phyloP scores from a whole-genome alignment of 495 filamentous ascomycete genomes.

The Trichoderma parareesei region DNA sequence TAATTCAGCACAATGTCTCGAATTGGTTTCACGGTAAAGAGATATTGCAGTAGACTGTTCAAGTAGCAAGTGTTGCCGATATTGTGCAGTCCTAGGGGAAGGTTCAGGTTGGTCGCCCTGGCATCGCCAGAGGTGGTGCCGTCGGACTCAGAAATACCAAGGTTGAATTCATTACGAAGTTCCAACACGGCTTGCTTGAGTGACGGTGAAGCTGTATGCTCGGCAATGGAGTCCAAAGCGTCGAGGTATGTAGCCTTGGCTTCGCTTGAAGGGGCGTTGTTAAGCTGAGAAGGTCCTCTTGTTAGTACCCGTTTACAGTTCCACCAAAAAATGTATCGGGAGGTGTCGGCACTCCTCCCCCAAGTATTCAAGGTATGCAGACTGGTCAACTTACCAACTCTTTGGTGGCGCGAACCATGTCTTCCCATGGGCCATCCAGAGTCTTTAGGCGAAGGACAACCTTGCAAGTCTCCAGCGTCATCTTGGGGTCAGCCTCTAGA shows the following conservation, averaged over 20 bases:
- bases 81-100: constrained; percentile 80
- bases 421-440: background rate
- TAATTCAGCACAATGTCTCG: constrained; percentile 71
- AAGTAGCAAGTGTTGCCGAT: constrained; percentile 98
- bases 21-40: constrained; percentile 78
- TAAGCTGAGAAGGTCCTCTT: background rate
- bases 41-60: constrained; percentile 93
- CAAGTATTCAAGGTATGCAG: background rate
- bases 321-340: background rate
- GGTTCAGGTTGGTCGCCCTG: constrained; percentile 17
- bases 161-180: background rate
- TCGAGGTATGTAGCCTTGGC: background rate
- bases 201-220: background rate
- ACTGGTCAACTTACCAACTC: background rate
- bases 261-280: background rate
- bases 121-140: background rate
- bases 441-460: background rate
- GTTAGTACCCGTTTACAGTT: background rate
- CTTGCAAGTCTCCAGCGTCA: background rate
- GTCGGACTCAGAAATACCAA: background rate
- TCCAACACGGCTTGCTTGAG: background rate
- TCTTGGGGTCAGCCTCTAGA: constrained; percentile 6
- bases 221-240: constrained; percentile 3
- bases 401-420: background rate
- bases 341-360: background rate